phyloP scores from a whole-genome alignment of 106 monocot species.

The Allium fistulosum region DNA sequence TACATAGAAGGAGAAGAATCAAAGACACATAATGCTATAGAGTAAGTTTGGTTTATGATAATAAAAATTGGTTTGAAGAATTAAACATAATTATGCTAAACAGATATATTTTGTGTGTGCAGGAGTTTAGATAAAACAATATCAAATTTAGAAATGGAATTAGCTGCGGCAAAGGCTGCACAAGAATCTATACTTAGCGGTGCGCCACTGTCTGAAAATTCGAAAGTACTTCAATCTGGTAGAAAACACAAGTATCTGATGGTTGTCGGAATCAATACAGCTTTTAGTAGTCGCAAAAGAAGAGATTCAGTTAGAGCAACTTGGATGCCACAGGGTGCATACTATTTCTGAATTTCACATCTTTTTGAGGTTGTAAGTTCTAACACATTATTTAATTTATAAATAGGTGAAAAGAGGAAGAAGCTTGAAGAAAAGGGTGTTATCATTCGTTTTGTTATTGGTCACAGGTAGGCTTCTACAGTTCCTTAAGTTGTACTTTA shows the following conservation, averaged over 20 bases:
- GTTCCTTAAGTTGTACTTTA: too few species aligned
- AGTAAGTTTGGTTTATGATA: constrained; percentile 7
- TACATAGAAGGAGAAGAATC: constrained; percentile 18
- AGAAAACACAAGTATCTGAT: constrained; percentile 64
- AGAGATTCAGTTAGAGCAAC: constrained; percentile 88
- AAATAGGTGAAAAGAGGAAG: constrained; percentile 57
- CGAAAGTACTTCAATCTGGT: constrained; percentile 18
- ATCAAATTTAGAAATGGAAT: constrained; percentile 78
- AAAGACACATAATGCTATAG: constrained; percentile 17
- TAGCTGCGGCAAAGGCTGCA: constrained; percentile 64
- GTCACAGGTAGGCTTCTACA: constrained; percentile 39
- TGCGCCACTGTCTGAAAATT: constrained; percentile 53
- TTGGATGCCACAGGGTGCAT: constrained; percentile 89
- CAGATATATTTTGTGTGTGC: constrained; percentile 7
- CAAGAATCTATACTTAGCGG: constrained; percentile 82
- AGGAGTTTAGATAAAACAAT: constrained; percentile 81
- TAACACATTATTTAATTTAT: neutral
- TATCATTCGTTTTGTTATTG: constrained; percentile 68
- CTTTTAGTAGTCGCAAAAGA: constrained; percentile 91
- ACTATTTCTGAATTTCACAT: neutral
- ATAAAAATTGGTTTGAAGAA: neutral
- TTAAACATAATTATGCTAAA: neutral
- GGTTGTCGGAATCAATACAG: constrained; percentile 95
- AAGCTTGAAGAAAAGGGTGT: constrained; percentile 70
- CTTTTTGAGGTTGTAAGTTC: neutral